A percentile compares a stretch with the other conserved stretches of the same genome.
phyloP scores from a whole-genome alignment of 768 basidiomycete genomes.

The Coprinellus micaceus region DNA sequence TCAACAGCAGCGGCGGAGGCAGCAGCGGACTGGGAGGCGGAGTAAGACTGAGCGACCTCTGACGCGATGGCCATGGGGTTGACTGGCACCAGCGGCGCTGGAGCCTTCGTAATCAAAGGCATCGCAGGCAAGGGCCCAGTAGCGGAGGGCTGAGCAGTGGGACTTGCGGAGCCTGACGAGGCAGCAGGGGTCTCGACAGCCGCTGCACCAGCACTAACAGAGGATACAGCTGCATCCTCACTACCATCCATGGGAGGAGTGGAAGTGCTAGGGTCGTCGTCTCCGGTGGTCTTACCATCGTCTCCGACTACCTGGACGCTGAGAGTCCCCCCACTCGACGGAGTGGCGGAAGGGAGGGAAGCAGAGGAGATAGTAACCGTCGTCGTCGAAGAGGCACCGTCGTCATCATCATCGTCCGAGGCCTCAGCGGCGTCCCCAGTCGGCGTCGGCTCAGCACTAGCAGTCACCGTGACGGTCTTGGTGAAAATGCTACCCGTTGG shows the following conservation, averaged over 20 bases:
- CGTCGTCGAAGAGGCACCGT: background rate
- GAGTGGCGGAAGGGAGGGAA: background rate
- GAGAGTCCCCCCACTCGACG: background rate
- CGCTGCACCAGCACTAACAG: slow-evolving; percentile 2
- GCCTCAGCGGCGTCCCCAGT: slow-evolving; percentile 11
- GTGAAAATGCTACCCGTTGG: background rate
- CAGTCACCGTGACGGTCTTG: slow-evolving; percentile 3
- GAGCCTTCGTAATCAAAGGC: background rate
- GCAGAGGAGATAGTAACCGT: slow-evolving; percentile 6
- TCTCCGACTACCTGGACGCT: slow-evolving; percentile 5
- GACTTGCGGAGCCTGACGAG: background rate
- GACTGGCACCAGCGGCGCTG: background rate
- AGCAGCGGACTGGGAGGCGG: background rate
- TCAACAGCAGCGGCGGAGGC: slow-evolving; percentile 1
- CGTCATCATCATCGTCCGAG: slow-evolving; percentile 6
- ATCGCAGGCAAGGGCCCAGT: background rate
- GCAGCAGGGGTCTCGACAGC: background rate
- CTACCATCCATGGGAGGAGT: background rate
- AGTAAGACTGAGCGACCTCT: background rate
- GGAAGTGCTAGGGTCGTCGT: slow-evolving; percentile 7
- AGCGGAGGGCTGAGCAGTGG: background rate
- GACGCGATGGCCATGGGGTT: background rate
- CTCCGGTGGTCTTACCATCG: slow-evolving; percentile 8
- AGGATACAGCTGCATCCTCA: slow-evolving; percentile 1
- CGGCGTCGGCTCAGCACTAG: background rate